Evolutionary conservation across 2,329 filamentous ascomycete species (phyloP).

Genomic region (Paecilomyces sp.): DNA sequence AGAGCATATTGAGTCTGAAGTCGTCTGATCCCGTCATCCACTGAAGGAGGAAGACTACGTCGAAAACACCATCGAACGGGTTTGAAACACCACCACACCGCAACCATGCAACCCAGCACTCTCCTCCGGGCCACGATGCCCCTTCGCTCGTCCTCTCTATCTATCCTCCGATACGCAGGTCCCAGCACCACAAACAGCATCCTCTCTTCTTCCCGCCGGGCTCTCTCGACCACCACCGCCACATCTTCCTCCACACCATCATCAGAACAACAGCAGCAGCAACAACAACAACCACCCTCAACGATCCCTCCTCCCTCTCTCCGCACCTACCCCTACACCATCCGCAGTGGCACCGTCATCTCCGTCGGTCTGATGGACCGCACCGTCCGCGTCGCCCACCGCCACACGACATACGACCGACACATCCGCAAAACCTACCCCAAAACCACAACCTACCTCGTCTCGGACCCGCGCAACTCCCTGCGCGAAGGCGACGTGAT

Average conservation of each 20-base stretch:
- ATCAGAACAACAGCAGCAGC: slow-evolving; percentile 16
- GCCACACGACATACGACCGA: slow-evolving; percentile 27
- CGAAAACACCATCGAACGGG: neutral
- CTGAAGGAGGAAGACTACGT: neutral
- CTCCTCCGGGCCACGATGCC: slow-evolving; percentile 25
- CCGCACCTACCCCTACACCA: slow-evolving; percentile 27
- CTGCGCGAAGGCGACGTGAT: slow-evolving; percentile 38
- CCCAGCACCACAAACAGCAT: neutral
- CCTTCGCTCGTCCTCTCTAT: slow-evolving; percentile 15
- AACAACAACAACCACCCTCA: slow-evolving; percentile 12
- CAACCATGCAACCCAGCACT: neutral
- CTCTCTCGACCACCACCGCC: neutral
- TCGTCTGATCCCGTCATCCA: no score
- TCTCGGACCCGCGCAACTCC: slow-evolving; percentile 34
- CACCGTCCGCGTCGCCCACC: slow-evolving; percentile 31
- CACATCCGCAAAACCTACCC: slow-evolving; percentile 32
- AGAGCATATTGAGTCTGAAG: no score
- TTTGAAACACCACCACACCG: neutral
- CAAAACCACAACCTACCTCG: slow-evolving; percentile 24
- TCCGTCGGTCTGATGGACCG: slow-evolving; percentile 36
- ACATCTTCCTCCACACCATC: neutral
- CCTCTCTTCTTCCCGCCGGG: neutral
- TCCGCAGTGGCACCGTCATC: slow-evolving; percentile 32
- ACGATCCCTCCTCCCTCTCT: slow-evolving; percentile 18
- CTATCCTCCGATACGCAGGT: neutral